Evolutionary conservation across 2,329 filamentous ascomycete species (phyloP), one percentile per base, ranked within the genome.

Genomic region (Pseudogymnoascus sp.): DNA sequence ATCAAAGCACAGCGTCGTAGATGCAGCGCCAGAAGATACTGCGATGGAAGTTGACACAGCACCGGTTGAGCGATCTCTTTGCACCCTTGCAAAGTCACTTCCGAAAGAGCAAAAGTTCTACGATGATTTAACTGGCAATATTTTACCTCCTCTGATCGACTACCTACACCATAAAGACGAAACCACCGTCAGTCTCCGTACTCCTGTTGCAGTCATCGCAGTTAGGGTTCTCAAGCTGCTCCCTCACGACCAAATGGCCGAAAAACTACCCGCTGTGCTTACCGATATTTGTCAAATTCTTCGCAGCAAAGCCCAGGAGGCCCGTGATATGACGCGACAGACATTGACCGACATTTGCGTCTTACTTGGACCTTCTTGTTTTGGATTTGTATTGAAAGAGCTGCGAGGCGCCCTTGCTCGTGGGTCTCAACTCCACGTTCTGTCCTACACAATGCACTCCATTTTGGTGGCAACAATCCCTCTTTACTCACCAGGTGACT

Each of bases 161-260:
- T 94, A 96, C 71, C 82, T 97, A 29, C 92, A 97, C 68, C 87
- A 96, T 69, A 97, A 97, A 73, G 90, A 97, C 65, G 94, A 99
- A 72, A 87, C 91, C 1, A 92, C 92, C 58, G 93, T 99, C 73
- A 96, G 92, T 75, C 84, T 94, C 60, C 90, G 94, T 72, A 88
- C 97, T 35, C 92, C 93, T 0, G 88, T 96, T 4, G 92, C 92
- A 26, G 84, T 97, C 36, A 91, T 94, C 29, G 84, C 93, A 44
- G 88, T 96, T 64, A 96, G 96, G 74, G 81, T 97, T 13, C 78
- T 99, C 60, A 89, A 88, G 63, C 77, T 96, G 15, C 80, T 99
- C 24, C 89, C 94, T 0, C 77, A 84, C 57, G 79, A 86, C 5
- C 84, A 90, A 58, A 84, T 96, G 71, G 82, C 87, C 57, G 81